These are phyloP conservation scores for Trichoderma koningiopsis DNA, from an alignment of 2,329 filamentous ascomycete species.

Conservation along the genomic window DNA sequence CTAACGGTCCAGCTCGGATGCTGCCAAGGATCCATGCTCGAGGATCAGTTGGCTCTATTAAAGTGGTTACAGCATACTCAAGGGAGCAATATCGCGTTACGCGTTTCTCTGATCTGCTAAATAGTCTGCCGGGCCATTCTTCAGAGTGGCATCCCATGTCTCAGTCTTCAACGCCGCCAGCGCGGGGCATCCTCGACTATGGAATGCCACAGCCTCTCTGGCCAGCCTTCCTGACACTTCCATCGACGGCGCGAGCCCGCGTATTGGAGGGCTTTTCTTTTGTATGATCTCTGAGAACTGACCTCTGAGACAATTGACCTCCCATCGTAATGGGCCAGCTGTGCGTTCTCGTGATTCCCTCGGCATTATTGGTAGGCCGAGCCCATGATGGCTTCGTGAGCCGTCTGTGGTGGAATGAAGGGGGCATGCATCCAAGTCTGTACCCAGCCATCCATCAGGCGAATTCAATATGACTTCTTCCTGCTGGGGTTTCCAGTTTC, in stretches of 20 bases:
- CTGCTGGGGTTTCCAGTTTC: conserved; percentile 22
- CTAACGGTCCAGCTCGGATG: neutral
- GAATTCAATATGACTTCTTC: conserved; percentile 31
- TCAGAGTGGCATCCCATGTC: conserved; percentile 27
- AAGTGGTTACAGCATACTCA: neutral
- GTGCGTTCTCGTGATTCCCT: conserved; percentile 11
- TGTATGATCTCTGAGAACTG: neutral
- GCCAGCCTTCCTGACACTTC: conserved; percentile 17
- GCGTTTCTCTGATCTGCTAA: conserved; percentile 6
- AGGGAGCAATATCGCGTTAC: conserved; percentile 6
- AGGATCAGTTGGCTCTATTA: neutral
- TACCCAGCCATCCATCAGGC: conserved; percentile 38
- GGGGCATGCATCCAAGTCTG: conserved; percentile 29
- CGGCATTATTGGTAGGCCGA: conserved; percentile 25
- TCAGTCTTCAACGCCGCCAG: conserved; percentile 25
- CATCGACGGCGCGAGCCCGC: conserved; percentile 1
- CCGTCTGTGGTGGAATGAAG: conserved; percentile 42
- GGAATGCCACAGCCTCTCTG: conserved; percentile 33
- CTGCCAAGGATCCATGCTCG: neutral
- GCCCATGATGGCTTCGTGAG: conserved; percentile 32
- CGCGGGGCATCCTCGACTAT: conserved; percentile 27
- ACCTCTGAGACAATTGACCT: conserved; percentile 39
- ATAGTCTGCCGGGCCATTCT: conserved; percentile 16
- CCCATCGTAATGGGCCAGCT: conserved; percentile 34
- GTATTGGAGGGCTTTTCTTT: neutral